Percentiles rank a stretch among this genome's conserved stretches.
Conservation (phyloP, 2,329 filamentous ascomycete genomes). For the Colletotrichum gigasporum region DNA sequence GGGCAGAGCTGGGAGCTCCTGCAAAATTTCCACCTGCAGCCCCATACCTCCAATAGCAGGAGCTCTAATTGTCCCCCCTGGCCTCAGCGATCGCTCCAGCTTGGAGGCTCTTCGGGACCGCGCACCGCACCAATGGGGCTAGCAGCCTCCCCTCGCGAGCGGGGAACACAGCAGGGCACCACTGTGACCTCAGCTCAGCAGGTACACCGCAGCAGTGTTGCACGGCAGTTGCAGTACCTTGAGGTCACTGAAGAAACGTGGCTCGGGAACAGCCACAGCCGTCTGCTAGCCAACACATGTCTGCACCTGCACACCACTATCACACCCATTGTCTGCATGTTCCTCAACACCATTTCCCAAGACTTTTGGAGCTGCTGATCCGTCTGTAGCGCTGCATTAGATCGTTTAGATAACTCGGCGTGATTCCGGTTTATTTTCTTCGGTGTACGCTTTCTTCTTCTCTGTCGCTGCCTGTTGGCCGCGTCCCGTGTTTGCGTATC, state of each 20-base stretch:
- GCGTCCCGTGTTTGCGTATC: neutral
- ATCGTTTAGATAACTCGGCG: neutral
- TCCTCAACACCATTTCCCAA: slow-evolving; percentile 15
- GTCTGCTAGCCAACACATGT: neutral
- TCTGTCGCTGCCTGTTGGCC: neutral
- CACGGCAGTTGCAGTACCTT: slow-evolving; percentile 2
- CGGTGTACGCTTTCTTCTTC: neutral
- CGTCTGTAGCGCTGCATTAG: neutral
- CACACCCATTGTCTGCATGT: slow-evolving; percentile 13
- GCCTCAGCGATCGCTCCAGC: slow-evolving; percentile 13
- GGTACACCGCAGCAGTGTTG: too few relatives aligned
- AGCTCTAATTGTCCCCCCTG: slow-evolving; percentile 12
- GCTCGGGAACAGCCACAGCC: slow-evolving; percentile 17
- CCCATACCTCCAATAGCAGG: slow-evolving; percentile 20
- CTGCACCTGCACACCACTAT: neutral
- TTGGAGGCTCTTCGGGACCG: slow-evolving; percentile 23
- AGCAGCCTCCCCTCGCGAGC: neutral
- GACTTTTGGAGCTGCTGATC: neutral
- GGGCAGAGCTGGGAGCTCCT: slow-evolving; percentile 26
- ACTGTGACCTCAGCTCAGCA: too few relatives aligned
- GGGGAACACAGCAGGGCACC: neutral
- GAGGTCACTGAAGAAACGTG: slow-evolving; percentile 23
- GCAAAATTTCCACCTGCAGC: slow-evolving; percentile 29
- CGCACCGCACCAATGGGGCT: slow-evolving; percentile 20
- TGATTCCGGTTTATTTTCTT: slow-evolving; percentile 12